These are phyloP conservation scores for Blastobotrys raffinosifermentans DNA, from an alignment of 1,139 yeast genomes.

Conservation along the genomic window DNA sequence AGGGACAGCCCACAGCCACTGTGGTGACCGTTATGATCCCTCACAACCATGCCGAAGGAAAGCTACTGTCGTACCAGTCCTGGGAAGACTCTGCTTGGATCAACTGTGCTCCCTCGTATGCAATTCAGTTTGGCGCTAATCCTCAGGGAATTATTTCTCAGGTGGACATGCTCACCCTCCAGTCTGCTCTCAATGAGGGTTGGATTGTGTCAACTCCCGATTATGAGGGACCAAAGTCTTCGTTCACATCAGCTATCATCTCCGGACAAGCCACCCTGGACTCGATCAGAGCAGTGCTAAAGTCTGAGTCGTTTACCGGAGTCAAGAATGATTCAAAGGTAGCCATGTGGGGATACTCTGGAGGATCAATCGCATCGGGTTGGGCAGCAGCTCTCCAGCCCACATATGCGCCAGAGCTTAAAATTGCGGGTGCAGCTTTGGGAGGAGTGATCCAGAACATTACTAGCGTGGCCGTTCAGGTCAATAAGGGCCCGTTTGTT, in stretches of 20 bases:
- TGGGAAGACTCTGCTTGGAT: slow-evolving; percentile 25
- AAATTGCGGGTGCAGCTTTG: slow-evolving; percentile 24
- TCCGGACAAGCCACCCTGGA: slow-evolving; percentile 26
- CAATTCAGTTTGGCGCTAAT: slow-evolving; percentile 9
- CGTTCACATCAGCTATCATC: slow-evolving; percentile 21
- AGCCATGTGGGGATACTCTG: slow-evolving; percentile 27
- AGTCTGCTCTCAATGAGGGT: slow-evolving; percentile 11
- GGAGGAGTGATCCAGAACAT: slow-evolving; percentile 19
- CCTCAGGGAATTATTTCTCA: neutral
- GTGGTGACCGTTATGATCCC: slow-evolving; percentile 27
- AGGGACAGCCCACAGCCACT: slow-evolving; percentile 22
- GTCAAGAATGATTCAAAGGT: slow-evolving; percentile 11
- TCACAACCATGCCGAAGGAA: slow-evolving; percentile 10
- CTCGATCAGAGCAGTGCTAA: slow-evolving; percentile 23
- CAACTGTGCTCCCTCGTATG: slow-evolving; percentile 26
- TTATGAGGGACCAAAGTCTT: slow-evolving; percentile 25
- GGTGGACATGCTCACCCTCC: slow-evolving; percentile 6
- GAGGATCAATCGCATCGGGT: slow-evolving; percentile 28
- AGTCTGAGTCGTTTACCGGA: slow-evolving; percentile 14
- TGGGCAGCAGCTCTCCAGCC: slow-evolving; percentile 26
- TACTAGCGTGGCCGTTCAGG: slow-evolving; percentile 14
- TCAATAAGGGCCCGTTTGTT: slow-evolving; percentile 15
- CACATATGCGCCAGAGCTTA: slow-evolving; percentile 26
- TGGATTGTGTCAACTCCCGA: slow-evolving; percentile 24
- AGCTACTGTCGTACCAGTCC: slow-evolving; percentile 23